phyloP scores from a whole-genome alignment of 306 rosid species.

The Carpinus fangiana region DNA sequence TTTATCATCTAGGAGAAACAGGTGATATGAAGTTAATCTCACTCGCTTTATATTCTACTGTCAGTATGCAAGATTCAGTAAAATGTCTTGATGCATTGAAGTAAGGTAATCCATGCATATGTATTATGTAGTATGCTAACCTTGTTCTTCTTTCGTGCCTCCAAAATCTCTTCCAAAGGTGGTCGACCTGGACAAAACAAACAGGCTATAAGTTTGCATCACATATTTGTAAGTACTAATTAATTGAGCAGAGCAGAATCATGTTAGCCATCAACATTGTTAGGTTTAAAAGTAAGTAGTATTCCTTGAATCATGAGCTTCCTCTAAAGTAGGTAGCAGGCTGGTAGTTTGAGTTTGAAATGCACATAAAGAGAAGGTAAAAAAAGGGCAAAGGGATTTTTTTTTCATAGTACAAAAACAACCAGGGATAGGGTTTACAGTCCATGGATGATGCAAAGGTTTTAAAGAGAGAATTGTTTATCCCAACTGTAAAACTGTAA shows the following conservation, averaged over 20 bases:
- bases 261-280: background rate
- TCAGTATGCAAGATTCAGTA: background rate
- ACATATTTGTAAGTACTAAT: background rate
- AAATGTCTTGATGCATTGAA: background rate
- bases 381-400: background rate
- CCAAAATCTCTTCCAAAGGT: slow-evolving; percentile 71
- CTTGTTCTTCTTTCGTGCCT: slow-evolving; percentile 63
- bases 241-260: background rate
- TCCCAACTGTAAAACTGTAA: background rate
- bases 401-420: background rate
- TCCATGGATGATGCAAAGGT: background rate
- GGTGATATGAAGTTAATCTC: background rate
- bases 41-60: background rate
- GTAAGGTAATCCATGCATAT: slow-evolving; percentile 2
- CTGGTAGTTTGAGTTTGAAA: background rate
- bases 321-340: background rate
- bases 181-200: slow-evolving; percentile 66
- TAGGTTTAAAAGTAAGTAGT: background rate
- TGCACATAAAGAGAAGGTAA: background rate
- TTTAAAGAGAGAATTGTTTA: background rate
- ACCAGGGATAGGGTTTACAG: background rate
- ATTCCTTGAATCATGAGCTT: too few relatives aligned
- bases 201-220: background rate
- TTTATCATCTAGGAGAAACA: background rate
- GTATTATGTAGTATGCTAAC: slow-evolving; percentile 31